phyloP scores from a whole-genome alignment of 345 rosid species.

The Boechera retrofracta region DNA sequence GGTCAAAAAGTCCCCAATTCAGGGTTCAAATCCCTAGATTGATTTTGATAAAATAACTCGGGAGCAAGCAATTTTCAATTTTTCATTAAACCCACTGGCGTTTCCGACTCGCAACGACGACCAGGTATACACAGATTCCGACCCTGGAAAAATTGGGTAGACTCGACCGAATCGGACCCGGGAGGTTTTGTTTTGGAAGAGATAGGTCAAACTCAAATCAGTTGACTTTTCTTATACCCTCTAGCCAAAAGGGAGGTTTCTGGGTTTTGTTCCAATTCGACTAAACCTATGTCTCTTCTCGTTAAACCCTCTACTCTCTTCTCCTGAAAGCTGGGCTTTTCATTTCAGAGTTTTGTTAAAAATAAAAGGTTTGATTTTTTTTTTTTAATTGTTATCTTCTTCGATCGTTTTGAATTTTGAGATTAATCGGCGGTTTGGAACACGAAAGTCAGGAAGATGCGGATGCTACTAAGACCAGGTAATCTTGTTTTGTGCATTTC shows the following conservation, averaged over 20 bases:
- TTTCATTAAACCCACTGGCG: neutral
- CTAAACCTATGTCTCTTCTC: conserved; percentile 31
- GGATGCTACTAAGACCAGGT: conserved; percentile 40
- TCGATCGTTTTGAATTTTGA: conserved; percentile 14
- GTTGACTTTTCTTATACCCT: conserved; percentile 6
- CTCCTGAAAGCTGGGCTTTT: conserved; percentile 21
- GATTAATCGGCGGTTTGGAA: conserved; percentile 15
- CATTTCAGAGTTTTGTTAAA: conserved; percentile 2
- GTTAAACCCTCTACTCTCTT: conserved; percentile 28
- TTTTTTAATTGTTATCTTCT: neutral
- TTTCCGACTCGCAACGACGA: conserved; percentile 23
- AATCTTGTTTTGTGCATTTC: conserved; percentile 12
- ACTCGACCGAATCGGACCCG: neutral
- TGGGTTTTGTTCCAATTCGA: neutral
- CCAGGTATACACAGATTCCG: neutral
- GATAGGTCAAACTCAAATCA: neutral
- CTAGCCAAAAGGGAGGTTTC: neutral
- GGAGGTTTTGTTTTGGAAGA: neutral
- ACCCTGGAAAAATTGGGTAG: neutral
- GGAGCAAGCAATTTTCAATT: conserved; percentile 2
- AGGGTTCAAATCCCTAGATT: conserved; percentile 8
- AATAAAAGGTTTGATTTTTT: conserved; percentile 19
- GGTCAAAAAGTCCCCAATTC: conserved; percentile 28
- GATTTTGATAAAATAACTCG: conserved; percentile 7
- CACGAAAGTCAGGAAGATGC: conserved; percentile 13